Base-by-base conservation (phyloP, 768 basidiomycete species). In the Auriscalpium orientale region DNA sequence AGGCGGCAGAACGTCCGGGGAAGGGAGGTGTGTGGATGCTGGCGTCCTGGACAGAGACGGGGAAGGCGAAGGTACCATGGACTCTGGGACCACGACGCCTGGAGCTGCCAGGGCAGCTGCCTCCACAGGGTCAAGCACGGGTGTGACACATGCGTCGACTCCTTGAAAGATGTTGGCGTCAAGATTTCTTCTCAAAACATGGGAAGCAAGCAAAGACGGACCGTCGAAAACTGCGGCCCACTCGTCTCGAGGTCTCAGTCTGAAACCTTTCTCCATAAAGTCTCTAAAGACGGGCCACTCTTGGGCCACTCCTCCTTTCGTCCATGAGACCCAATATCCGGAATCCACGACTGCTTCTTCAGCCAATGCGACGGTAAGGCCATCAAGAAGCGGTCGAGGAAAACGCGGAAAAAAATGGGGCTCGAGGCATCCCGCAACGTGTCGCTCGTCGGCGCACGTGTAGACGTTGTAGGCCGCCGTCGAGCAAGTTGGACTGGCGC, bases 391-490 rank as follows among this genome's bases (percentile, higher is more conserved):
- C 61, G 64, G 9, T 76, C 71, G 46, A 89, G 72, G 63, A 91
- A 90, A 1, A 69, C 71, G n/a, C 22, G 72, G 69, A 67, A 84
- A 90, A 69, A 90, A 90, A 40, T 79, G 78, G 6, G 86, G 83
- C 65, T 91, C 89, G 12, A 89, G 66, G 63, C 87, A 89, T 33
- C 81, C 89, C 2, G 84, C 81, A 78, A 93, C 87, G 78, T 81
- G 89, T 40, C 77, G 71, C 1, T 84, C 84, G 65, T 87, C 88
- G 55, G 81, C 74, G 65, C 89, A 91, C 0, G 76, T 75, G 62
- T 93, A 91, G 10, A 88, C 71, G 56, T 76, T 77, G 64, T 93
- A 93, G 71, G 4, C 87, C 89, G 0, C 88, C 87, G 60, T 90
- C 90, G 20, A 92, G 78, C 1, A 77, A 45, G 61, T 87, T 86